Evolutionary conservation across 2,329 filamentous ascomycete genomes (phyloP).

Genomic region (Neofusicoccum umdonicola): DNA sequence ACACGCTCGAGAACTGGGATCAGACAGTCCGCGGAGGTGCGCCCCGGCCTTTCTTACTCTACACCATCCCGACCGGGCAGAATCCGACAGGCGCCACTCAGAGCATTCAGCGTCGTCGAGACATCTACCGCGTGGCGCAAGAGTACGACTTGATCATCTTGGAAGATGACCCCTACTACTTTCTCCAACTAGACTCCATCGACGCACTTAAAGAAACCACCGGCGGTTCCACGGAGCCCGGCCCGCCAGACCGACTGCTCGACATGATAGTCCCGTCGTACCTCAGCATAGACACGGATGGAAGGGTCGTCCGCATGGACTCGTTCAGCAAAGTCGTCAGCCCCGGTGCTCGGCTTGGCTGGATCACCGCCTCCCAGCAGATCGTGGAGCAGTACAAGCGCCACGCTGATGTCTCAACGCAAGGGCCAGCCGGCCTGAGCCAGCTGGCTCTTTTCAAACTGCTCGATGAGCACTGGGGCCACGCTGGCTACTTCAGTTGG

Average conservation of each 20-base stretch:
- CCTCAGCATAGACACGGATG: constrained; percentile 33
- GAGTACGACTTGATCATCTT: constrained; percentile 28
- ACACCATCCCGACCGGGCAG: constrained; percentile 31
- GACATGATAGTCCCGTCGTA: constrained; percentile 27
- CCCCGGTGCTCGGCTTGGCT: constrained; percentile 31
- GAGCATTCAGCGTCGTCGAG: constrained; percentile 22
- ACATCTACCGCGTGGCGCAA: constrained; percentile 27
- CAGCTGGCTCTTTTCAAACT: constrained; percentile 32
- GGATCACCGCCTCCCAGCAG: constrained; percentile 28
- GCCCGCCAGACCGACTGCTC: constrained; percentile 16
- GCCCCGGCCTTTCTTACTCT: constrained; percentile 23
- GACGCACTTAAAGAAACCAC: not conserved
- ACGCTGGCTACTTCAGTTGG: constrained; percentile 30
- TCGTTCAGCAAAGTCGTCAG: constrained; percentile 34
- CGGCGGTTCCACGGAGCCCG: not conserved
- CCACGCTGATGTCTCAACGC: constrained; percentile 25
- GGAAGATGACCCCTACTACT: constrained; percentile 33
- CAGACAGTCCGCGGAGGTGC: constrained; percentile 16
- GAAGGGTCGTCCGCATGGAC: constrained; percentile 33
- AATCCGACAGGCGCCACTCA: constrained; percentile 30
- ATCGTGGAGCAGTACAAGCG: constrained; percentile 28
- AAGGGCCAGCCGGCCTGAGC: constrained; percentile 26
- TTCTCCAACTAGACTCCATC: constrained; percentile 20
- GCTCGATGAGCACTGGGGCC: constrained; percentile 32
- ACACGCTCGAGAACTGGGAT: constrained; percentile 23